Evolutionary conservation across 768 basidiomycete genomes (phyloP), one percentile per base, ranked within the genome.

Genomic region (Lactarius sanguifluus): DNA sequence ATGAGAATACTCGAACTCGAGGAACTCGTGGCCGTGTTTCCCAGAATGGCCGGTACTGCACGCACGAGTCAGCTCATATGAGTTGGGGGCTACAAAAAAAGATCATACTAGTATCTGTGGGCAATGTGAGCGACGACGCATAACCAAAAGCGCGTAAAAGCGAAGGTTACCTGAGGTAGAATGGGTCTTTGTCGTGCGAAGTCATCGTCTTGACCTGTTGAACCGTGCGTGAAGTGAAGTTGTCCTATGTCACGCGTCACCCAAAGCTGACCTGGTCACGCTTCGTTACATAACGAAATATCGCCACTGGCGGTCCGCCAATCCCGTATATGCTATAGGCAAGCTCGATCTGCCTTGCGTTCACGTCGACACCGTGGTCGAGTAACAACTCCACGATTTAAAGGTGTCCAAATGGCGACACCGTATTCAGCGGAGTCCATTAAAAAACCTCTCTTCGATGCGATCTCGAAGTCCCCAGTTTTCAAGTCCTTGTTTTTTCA

Each of bases 1-100:
- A 80, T 96, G 92, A 16, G 93, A 91, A 80, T 98, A 98, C 77
- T 98, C 96, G 73, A 98, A 99, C 76, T 99, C 96, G 56, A 99
- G 83, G 77, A 98, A 98, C 77, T 97, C 95, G 79, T 97, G 95
- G 25, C 94, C 96, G 73, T 96, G 95, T 76, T 95, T 95, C 67
- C 96, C 96, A 73, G 94, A 96, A 78, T 99, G 96, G n/a, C 97
- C 96, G 36, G 96, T 96, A 77, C 92, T 50, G 23, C 47, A 20
- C 12, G 12, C 36, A 25, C 23, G 23, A 25, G 47, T 50, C 23
- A 50, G 23, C 47, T 45, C 43, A 12, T 94, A 23, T 54, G n/a
- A 20, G 45, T 45, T 57, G 8, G 5, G 18, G 16, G 38, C 36
- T 9, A 32, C 15, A 52, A 23, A 25, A 54, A 16, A 41, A 25